Conservation (phyloP, 495 filamentous ascomycete species). For the Hypomontagnella submonticulosa region DNA sequence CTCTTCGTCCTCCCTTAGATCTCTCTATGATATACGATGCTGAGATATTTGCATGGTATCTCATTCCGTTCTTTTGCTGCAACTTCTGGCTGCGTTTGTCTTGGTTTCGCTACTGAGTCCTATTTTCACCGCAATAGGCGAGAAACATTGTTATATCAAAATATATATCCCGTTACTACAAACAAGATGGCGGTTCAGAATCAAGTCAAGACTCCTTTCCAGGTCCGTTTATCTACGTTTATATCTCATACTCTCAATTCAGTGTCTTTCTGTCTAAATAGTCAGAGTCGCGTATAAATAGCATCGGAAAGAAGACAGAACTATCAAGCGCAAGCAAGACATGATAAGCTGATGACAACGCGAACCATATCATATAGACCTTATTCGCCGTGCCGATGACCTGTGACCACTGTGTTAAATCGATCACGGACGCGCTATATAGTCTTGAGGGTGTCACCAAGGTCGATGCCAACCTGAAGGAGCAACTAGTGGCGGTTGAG, state of each 20-base stretch:
- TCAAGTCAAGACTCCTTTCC: slow-evolving; percentile 56
- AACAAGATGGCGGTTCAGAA: slow-evolving; percentile 42
- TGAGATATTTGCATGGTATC: slow-evolving; percentile 36
- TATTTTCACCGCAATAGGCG: slow-evolving; percentile 43
- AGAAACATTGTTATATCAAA: slow-evolving; percentile 23
- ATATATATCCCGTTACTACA: slow-evolving; percentile 13
- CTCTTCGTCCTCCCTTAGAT: slow-evolving; percentile 2
- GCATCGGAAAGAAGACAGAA: not conserved
- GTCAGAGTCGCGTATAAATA: not conserved
- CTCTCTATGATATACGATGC: slow-evolving; percentile 32
- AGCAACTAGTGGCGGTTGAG: slow-evolving; percentile 75
- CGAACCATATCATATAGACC: slow-evolving; percentile 65
- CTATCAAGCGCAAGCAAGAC: slow-evolving; percentile 7
- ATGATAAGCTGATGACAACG: slow-evolving; percentile 39
- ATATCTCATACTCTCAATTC: slow-evolving; percentile 4
- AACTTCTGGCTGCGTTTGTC: slow-evolving; percentile 21
- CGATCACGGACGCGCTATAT: slow-evolving; percentile 78
- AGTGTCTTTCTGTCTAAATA: slow-evolving; percentile 36
- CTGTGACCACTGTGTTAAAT: slow-evolving; percentile 86
- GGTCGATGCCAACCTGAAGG: slow-evolving; percentile 70
- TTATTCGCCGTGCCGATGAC: slow-evolving; percentile 94
- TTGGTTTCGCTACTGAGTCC: slow-evolving; percentile 34
- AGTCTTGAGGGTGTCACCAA: slow-evolving; percentile 78
- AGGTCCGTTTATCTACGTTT: slow-evolving; percentile 49
- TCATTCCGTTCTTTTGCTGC: slow-evolving; percentile 38